Evolutionary conservation across 108 stramenopile species (phyloP), one percentile per base, ranked within the genome.

Genomic region (Cyclotella kingstonii): DNA sequence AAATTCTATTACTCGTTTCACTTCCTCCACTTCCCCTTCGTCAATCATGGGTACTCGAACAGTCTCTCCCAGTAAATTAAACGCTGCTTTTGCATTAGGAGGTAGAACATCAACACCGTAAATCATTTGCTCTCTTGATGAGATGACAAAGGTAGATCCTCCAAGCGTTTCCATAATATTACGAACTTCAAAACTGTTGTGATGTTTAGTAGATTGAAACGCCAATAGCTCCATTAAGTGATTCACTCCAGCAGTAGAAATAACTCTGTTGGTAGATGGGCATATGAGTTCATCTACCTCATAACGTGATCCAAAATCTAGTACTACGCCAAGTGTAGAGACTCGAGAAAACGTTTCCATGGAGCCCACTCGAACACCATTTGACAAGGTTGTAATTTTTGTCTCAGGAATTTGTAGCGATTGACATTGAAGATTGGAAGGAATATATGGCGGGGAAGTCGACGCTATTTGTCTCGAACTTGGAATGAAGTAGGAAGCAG

Each of bases 151-250:
- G 31, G 84, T 68, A 19, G 82, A 78, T 11, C 72, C 89, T 11
- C 96, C 93, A 59, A 86, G 71, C 12, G 78, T 69, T 56, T 91
- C 84, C 38, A 91, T 47, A 14, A 71, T 57, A 23, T 74, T 27
- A 2, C 74, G 63, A 27, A 95, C 75, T 39, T 90, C 73, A 18
- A 64, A 45, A 18, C 61, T 70, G 15, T 60, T 31, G 47, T 76
- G 73, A 19, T 58, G 30, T 46, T 66, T 46, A 7, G 93, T 91
- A 17, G 82, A 71, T 53, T 85, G 82, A 75, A 97, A 98, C 3
- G 95, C 95, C 62, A 95, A 69, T 21, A 94, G 64, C 71, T 99
- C 98, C 67, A 96, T 54, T 22, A 96, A 30, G 74, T 99, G 97
- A 29, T 84, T 79, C 6, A 86, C 79, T 15, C 97, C 98, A 14